A percentile compares a stretch with the other conserved stretches of the same genome.
Evolutionary conservation across 192 early-diverging fungal genomes (phyloP).

Genomic region (Coemansia sp.): DNA sequence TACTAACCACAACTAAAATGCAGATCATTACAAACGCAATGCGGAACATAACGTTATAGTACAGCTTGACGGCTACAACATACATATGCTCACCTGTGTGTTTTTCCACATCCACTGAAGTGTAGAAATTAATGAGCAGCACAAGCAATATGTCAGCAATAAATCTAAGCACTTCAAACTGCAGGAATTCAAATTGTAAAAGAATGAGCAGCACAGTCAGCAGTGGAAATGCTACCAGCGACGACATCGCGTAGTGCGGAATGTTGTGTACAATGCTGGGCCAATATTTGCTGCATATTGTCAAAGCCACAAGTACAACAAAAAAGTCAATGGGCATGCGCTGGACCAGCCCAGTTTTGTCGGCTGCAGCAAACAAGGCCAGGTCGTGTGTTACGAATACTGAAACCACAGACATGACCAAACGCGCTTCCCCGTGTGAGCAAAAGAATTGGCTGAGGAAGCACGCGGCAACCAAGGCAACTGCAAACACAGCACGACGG

Average conservation of each 20-base stretch:
- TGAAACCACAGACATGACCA: not conserved
- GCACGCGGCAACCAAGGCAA: not conserved
- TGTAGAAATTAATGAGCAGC: not conserved
- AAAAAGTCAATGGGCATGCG: not conserved
- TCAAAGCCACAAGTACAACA: not conserved
- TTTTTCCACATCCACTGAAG: not conserved
- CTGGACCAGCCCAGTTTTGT: not conserved
- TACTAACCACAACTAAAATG: not conserved
- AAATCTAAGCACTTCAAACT: not conserved
- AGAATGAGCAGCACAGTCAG: not conserved
- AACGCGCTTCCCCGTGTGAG: not conserved
- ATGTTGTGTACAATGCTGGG: not conserved
- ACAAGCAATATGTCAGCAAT: not conserved
- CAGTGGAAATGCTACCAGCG: not conserved
- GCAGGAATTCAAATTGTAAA: not conserved
- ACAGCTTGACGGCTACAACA: not conserved
- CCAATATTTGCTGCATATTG: not conserved
- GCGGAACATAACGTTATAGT: constrained; percentile 1
- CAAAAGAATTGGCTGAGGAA: not conserved
- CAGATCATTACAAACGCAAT: not conserved
- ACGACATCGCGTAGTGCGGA: not conserved
- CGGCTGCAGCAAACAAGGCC: not conserved
- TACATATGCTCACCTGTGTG: not conserved
- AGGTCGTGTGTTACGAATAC: not conserved
- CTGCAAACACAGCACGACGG: not conserved